A percentile compares a stretch with the other conserved stretches of the same genome.
These are phyloP conservation scores for Leccinum incarnatum DNA, from an alignment of 768 basidiomycete species.

Conservation along the genomic window DNA sequence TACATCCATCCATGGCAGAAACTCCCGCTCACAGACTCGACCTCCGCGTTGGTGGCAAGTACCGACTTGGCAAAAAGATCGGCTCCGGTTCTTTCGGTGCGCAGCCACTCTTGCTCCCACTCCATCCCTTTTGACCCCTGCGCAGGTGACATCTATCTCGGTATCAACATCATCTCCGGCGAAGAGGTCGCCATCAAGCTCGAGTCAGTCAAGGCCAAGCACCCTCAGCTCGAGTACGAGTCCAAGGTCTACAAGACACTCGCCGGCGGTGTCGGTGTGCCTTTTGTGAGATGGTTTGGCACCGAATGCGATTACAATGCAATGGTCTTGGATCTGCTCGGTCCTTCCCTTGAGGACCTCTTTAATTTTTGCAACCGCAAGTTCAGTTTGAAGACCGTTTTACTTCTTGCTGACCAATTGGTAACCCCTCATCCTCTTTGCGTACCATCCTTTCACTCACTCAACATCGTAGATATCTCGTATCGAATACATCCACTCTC, in stretches of 20 bases:
- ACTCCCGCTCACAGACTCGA: constrained; percentile 69
- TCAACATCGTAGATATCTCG: constrained; percentile 76
- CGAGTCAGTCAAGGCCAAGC: constrained; percentile 99
- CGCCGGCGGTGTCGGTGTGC: constrained; percentile 97
- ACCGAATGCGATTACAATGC: constrained; percentile 99
- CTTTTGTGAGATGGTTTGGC: constrained; percentile 94
- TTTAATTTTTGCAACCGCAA: constrained; percentile 98
- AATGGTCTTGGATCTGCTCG: constrained; percentile 97
- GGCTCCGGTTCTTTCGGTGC: constrained; percentile 96
- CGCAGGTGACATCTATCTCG: constrained; percentile 93
- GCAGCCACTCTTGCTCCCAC: constrained; percentile 29
- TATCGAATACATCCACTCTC: constrained; percentile 98
- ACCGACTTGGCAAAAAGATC: constrained; percentile 98
- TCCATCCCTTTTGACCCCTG: constrained; percentile 8
- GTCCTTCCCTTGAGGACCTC: constrained; percentile 85
- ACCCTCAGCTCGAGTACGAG: constrained; percentile 99
- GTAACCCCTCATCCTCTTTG: constrained; percentile 36
- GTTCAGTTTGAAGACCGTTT: constrained; percentile 94
- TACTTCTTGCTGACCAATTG: constrained; percentile 94
- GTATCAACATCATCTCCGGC: constrained; percentile 99
- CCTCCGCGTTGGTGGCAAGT: constrained; percentile 90
- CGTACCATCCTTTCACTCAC: constrained; percentile 41
- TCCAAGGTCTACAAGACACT: constrained; percentile 96
- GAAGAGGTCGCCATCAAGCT: constrained; percentile 99
- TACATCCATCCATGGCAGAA: constrained; percentile 63